These are phyloP conservation scores for Glycine latifolia DNA, from an alignment of 306 rosid genomes.

Conservation along the genomic window DNA sequence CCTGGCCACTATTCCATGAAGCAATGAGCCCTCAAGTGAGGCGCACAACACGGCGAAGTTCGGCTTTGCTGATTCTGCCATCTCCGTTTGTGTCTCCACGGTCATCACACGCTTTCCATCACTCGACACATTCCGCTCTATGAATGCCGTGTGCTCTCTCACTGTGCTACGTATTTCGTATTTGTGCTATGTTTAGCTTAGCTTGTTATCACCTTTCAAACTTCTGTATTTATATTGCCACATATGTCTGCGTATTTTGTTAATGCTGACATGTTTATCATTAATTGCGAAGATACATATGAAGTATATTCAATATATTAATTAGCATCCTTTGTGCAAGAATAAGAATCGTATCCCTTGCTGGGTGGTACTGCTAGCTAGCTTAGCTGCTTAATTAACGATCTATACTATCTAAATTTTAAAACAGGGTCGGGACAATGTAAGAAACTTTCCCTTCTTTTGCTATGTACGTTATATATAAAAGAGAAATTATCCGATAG, in stretches of 20 bases:
- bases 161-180: neutral
- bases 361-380: neutral
- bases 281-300: neutral
- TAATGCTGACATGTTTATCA: neutral
- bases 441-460: no score
- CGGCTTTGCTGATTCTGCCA: slow-evolving; percentile 48
- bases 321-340: neutral
- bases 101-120: slow-evolving; percentile 52
- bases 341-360: slow-evolving; percentile 34
- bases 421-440: no score
- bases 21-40: slow-evolving; percentile 43
- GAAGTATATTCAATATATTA: neutral
- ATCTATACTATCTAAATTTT: neutral
- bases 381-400: neutral
- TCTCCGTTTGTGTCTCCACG: slow-evolving; percentile 45
- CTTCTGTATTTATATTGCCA: slow-evolving; percentile 34
- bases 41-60: slow-evolving; percentile 42
- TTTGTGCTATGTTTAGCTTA: neutral
- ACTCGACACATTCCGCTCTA: slow-evolving; percentile 26
- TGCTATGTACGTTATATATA: no score
- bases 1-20: slow-evolving; percentile 17
- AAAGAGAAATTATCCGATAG: no score
- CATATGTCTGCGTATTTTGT: neutral
- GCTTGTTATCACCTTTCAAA: neutral
- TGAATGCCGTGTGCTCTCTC: slow-evolving; percentile 37